Evolutionary conservation across 2,329 filamentous ascomycete genomes (phyloP).

Genomic region (Neurospora sp.): DNA sequence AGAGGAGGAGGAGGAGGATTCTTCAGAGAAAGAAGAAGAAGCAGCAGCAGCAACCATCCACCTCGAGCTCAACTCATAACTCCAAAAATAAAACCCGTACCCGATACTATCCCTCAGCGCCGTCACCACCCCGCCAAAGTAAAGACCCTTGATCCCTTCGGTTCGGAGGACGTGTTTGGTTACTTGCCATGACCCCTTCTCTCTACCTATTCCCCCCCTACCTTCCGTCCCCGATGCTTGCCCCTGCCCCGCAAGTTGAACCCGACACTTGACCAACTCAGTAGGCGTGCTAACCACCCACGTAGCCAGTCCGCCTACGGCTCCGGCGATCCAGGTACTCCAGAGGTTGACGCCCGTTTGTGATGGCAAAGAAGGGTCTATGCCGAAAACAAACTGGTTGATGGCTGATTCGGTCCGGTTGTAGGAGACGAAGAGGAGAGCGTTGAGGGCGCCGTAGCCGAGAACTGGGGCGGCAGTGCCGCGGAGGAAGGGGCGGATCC

Average conservation of each 20-base stretch:
- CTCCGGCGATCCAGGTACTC: constrained; percentile 71
- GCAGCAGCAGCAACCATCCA: constrained; percentile 26
- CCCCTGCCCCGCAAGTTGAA: constrained; percentile 52
- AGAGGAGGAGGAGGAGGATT: not conserved
- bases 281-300: constrained; percentile 83
- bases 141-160: constrained; percentile 59
- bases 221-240: constrained; percentile 11
- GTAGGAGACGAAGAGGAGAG: constrained; percentile 81
- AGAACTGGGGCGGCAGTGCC: constrained; percentile 79
- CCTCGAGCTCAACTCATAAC: constrained; percentile 68
- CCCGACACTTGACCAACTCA: constrained; percentile 82
- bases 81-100: constrained; percentile 98
- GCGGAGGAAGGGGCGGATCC: constrained; percentile 28
- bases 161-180: constrained; percentile 48
- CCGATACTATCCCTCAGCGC: constrained; percentile 76
- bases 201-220: not conserved
- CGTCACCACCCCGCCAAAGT: constrained; percentile 72
- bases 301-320: constrained; percentile 70
- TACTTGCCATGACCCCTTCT: constrained; percentile 45
- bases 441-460: constrained; percentile 85
- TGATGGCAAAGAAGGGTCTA: constrained; percentile 4
- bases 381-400: constrained; percentile 23
- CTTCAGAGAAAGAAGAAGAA: constrained; percentile 26
- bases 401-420: constrained; percentile 68
- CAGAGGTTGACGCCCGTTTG: constrained; percentile 40